Evolutionary conservation across 345 rosid genomes (phyloP), one percentile per base, ranked within the genome.

Genomic region (Angophora floribunda): DNA sequence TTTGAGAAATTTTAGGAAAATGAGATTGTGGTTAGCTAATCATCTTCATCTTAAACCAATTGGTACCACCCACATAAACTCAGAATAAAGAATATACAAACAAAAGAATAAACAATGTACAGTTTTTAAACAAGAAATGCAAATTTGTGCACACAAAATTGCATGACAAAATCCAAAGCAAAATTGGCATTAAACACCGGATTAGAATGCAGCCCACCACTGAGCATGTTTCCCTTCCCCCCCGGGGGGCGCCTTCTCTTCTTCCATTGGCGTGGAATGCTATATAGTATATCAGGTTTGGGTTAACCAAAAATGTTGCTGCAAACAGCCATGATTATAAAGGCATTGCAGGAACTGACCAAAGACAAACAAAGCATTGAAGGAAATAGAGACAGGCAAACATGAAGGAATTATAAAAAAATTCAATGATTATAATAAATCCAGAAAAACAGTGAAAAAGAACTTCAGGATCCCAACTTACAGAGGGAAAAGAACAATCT

Each of bases 401-500:
- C 47, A 70, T 36, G 22, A 21, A 70, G 80, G 80, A 70, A 70
- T 19, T 9, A 70, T 70, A 17, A 36, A 70, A 36, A 16, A 32
- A 36, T 36, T 70, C 47, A 70, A 70, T 70, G 44, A 32, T 32
- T 70, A 32, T 9, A 36, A 70, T 36, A 70, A 32, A 24, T 67
- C 88, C 22, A 86, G 32, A 86, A 30, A 44, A 47, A 47, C 21
- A 32, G 80, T 17, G 13, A 32, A 36, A n/a, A 63, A 87, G 30
- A 22, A 13, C 47, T 87, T 87, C 75, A 90, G n/a, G 59, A 86
- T 52, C 70, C 44, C 65, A 61, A 92, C 99, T 87, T 93, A 97
- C 99, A 97, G n/a, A 96, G 93, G 87, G 96, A 93, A 90, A 96
- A 95, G 93, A 95, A 95, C 51, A 90, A 85, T 91, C 96, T 95